A percentile compares a stretch with the other conserved stretches of the same genome.
Evolutionary conservation across 2,329 filamentous ascomycete genomes (phyloP).

Genomic region (Phoma sp.): DNA sequence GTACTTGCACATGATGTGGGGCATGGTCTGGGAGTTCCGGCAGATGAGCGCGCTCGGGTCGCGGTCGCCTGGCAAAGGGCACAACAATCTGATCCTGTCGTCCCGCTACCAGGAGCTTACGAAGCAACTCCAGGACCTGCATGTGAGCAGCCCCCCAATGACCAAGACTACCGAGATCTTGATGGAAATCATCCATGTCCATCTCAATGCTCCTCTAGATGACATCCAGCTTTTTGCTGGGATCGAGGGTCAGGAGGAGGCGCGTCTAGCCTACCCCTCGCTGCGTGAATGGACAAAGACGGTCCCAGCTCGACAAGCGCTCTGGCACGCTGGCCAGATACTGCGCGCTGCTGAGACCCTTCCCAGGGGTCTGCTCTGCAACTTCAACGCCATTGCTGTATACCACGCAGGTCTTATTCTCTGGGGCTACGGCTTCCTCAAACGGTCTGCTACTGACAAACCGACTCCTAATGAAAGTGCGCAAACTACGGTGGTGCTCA

Average conservation of each 20-base stretch:
- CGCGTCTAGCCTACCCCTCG: constrained; percentile 63
- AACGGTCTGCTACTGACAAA: constrained; percentile 35
- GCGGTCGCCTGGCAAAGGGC: constrained; percentile 45
- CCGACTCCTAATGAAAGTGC: constrained; percentile 38
- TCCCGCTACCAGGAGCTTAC: constrained; percentile 62
- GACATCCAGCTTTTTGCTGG: constrained; percentile 72
- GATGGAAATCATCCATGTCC: constrained; percentile 64
- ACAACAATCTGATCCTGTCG: constrained; percentile 47
- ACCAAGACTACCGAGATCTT: constrained; percentile 40
- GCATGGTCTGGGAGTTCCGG: constrained; percentile 69
- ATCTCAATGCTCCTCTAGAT: constrained; percentile 68
- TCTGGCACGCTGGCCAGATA: constrained; percentile 73
- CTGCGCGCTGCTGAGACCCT: constrained; percentile 65
- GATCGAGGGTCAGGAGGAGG: constrained; percentile 70
- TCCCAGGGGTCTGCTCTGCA: constrained; percentile 61
- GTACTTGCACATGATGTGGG: constrained; percentile 70
- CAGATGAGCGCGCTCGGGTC: constrained; percentile 62
- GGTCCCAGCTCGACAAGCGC: constrained; percentile 61
- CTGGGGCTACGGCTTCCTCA: constrained; percentile 70
- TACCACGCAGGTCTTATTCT: constrained; percentile 72
- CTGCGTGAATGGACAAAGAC: constrained; percentile 66
- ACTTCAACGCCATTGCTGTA: constrained; percentile 71
- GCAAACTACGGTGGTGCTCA: constrained; percentile 53
- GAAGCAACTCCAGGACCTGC: constrained; percentile 61
- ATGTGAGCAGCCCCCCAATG: constrained; percentile 52